A percentile compares a stretch with the other conserved stretches of the same genome.
Conservation (phyloP, 306 rosid genomes). For the Canavalia ensiformis region DNA sequence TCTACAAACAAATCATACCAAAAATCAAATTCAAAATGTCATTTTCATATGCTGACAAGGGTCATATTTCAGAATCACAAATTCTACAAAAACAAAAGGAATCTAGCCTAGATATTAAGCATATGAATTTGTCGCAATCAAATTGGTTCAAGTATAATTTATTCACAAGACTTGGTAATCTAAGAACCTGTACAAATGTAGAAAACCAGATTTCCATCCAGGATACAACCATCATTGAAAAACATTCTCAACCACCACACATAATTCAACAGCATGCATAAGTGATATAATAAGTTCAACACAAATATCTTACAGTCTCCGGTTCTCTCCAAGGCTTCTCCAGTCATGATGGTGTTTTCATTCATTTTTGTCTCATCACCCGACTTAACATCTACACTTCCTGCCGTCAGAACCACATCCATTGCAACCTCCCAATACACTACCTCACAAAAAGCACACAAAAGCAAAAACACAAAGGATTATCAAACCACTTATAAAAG, state of each 20-base stretch:
- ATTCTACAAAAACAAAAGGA: background rate
- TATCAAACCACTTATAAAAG: background rate
- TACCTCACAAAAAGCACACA: background rate
- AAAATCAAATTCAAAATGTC: background rate
- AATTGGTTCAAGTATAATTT: constrained; percentile 18
- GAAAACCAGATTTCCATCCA: constrained; percentile 20
- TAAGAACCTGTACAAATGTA: background rate
- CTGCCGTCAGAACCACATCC: constrained; percentile 37
- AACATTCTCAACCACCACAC: background rate
- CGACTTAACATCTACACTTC: background rate
- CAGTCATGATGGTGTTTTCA: constrained; percentile 17
- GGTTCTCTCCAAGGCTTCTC: constrained; percentile 7
- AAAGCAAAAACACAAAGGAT: constrained; percentile 30
- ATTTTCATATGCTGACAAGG: background rate
- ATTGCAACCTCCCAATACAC: constrained; percentile 1
- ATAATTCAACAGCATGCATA: constrained; percentile 2
- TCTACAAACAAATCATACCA: constrained; percentile 9
- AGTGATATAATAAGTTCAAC: constrained; percentile 11
- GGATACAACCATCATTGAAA: background rate
- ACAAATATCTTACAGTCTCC: constrained; percentile 40
- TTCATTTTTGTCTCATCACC: constrained; percentile 23
- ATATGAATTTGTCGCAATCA: background rate
- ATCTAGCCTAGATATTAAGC: constrained; percentile 1
- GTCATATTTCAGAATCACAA: constrained; percentile 30
- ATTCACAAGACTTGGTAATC: background rate